Evolutionary conservation across 2,329 filamentous ascomycete genomes (phyloP).

Genomic region (Aspergillus piperis): DNA sequence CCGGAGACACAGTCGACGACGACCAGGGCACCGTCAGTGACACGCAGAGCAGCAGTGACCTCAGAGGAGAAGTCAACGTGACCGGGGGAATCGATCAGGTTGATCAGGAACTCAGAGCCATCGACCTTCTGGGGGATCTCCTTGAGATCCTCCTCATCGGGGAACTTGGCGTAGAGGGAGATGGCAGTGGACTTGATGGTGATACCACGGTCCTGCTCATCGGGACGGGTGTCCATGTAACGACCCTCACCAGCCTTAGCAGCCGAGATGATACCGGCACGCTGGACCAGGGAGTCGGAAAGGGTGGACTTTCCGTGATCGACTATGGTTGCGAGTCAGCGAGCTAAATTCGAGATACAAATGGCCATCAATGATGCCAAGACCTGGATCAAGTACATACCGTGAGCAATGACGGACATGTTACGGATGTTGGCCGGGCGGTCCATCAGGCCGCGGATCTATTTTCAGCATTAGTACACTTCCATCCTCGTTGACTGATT

Average conservation of each 20-base stretch:
- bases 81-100: slow-evolving; percentile 99
- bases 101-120: slow-evolving; percentile 98
- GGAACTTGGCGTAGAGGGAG: slow-evolving; percentile 88
- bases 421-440: slow-evolving; percentile 70
- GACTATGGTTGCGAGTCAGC: slow-evolving; percentile 53
- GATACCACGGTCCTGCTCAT: slow-evolving; percentile 99
- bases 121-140: slow-evolving; percentile 87
- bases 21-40: slow-evolving; percentile 98
- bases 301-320: slow-evolving; percentile 99
- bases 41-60: slow-evolving; percentile 98
- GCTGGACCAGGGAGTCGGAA: slow-evolving; percentile 98
- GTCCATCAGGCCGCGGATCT: slow-evolving; percentile 54
- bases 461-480: slow-evolving; percentile 15
- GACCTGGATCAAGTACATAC: slow-evolving; percentile 45
- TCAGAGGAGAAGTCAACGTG: slow-evolving; percentile 99
- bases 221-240: slow-evolving; percentile 94
- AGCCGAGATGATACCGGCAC: slow-evolving; percentile 98
- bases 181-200: slow-evolving; percentile 99
- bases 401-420: slow-evolving; percentile 99
- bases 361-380: slow-evolving; percentile 3
- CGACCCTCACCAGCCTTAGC: slow-evolving; percentile 94
- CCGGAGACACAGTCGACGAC: slow-evolving; percentile 99
- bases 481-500: too few relatives aligned
- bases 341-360: neutral
- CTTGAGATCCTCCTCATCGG: slow-evolving; percentile 83